Percentiles rank a stretch among this genome's conserved stretches.
These are phyloP conservation scores for Suillus subalutaceus DNA, from an alignment of 768 basidiomycete species.

Conservation along the genomic window DNA sequence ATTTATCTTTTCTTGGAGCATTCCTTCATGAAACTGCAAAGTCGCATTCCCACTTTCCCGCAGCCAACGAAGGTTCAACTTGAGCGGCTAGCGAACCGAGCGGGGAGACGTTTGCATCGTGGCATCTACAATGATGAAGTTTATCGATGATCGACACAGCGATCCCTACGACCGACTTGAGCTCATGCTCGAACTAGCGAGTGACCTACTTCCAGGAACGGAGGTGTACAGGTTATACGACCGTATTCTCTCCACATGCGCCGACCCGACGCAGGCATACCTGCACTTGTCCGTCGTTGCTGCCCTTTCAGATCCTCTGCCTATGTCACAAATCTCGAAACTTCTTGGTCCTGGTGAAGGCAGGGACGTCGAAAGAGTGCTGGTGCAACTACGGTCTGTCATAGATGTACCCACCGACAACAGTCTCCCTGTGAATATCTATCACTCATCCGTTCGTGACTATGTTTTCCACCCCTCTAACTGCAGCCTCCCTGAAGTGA, in stretches of 20 bases:
- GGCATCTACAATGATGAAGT: not conserved
- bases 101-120: not conserved
- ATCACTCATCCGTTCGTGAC: not conserved
- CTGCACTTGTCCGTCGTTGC: not conserved
- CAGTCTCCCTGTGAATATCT: not conserved
- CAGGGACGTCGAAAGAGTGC: not conserved
- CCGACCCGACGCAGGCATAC: not conserved
- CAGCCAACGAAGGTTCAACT: not conserved
- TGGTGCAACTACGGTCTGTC: not conserved
- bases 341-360: not conserved
- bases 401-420: not conserved
- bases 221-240: not conserved
- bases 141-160: not conserved
- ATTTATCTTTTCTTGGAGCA: not conserved
- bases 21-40: not conserved
- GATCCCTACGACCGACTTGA: not conserved
- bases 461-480: not conserved
- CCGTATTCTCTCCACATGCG: not conserved
- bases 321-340: not conserved
- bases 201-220: not conserved
- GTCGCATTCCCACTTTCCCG: not conserved
- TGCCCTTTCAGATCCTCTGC: not conserved
- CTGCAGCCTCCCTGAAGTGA: not conserved
- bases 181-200: not conserved
- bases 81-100: not conserved